Conservation (phyloP, 805 yeast species). For the Candida awuae region DNA sequence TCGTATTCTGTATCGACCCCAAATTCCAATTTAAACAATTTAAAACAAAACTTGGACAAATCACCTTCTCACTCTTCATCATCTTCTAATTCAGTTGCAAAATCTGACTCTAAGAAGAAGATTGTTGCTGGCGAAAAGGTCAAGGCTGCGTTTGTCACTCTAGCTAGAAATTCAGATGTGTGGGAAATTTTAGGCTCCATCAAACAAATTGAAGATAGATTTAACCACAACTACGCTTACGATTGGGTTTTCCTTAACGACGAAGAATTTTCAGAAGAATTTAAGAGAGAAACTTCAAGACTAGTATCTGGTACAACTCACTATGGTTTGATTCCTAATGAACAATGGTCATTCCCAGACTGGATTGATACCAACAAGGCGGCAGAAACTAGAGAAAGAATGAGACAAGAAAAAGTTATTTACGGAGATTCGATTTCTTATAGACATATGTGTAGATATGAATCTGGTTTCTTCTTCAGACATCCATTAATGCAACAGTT, state of each 20-base stretch:
- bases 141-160: conserved; percentile 73
- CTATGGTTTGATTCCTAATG: conserved; percentile 74
- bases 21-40: neutral
- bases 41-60: neutral
- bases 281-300: conserved; percentile 57
- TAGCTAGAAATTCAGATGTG: conserved; percentile 72
- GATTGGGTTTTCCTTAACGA: conserved; percentile 97
- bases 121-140: conserved; percentile 31
- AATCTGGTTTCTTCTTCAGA: conserved; percentile 82
- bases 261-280: conserved; percentile 74
- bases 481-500: conserved; percentile 68
- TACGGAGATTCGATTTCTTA: conserved; percentile 62
- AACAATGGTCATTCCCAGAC: conserved; percentile 82
- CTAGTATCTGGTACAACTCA: conserved; percentile 69
- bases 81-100: neutral
- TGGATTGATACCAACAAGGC: conserved; percentile 72
- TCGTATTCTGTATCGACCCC: conserved; percentile 18
- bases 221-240: conserved; percentile 70
- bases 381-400: conserved; percentile 44
- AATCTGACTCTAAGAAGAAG: conserved; percentile 1
- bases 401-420: conserved; percentile 44
- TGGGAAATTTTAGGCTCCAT: conserved; percentile 56
- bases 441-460: conserved; percentile 90
- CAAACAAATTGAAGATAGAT: conserved; percentile 79
- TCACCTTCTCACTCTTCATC: neutral